Percentiles rank a stretch among this genome's conserved stretches.
Evolutionary conservation across 805 yeast species (phyloP).

Genomic region (Soucietia sequanensis): DNA sequence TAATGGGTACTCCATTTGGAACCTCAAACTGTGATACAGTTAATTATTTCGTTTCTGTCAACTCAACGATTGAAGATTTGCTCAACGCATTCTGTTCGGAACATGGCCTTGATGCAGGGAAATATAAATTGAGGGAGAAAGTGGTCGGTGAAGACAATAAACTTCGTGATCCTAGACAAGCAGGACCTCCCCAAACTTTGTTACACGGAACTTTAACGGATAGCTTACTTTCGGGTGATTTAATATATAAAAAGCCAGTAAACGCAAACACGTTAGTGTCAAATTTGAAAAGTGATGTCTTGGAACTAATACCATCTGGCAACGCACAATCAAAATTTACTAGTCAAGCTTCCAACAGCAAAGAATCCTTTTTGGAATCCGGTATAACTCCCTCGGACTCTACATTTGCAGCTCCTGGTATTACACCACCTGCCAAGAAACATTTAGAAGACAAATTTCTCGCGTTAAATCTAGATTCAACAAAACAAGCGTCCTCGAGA

Average conservation of each 20-base stretch:
- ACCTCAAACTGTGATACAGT: not conserved
- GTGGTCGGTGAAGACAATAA: slow-evolving; percentile 6
- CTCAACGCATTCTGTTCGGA: slow-evolving; percentile 27
- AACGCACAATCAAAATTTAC: slow-evolving; percentile 1
- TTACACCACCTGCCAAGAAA: slow-evolving; percentile 19
- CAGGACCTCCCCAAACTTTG: too few species aligned
- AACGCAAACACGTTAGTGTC: slow-evolving; percentile 4
- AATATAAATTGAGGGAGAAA: slow-evolving; percentile 23
- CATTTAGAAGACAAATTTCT: slow-evolving; percentile 18
- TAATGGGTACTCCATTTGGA: slow-evolving; percentile 5
- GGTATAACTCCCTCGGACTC: slow-evolving; percentile 30
- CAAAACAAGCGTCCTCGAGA: slow-evolving; percentile 1
- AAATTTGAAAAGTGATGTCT: slow-evolving; percentile 11
- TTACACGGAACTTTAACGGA: slow-evolving; percentile 5
- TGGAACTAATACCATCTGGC: slow-evolving; percentile 18
- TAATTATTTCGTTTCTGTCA: not conserved
- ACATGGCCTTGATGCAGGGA: slow-evolving; percentile 23
- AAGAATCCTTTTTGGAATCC: slow-evolving; percentile 13
- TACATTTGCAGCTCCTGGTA: slow-evolving; percentile 16
- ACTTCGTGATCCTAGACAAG: too few species aligned
- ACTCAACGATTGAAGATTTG: slow-evolving; percentile 20
- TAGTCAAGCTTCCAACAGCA: not conserved
- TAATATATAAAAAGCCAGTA: not conserved
- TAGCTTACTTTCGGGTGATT: not conserved
- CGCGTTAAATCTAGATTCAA: slow-evolving; percentile 5